Evolutionary conservation across 2,329 filamentous ascomycete species (phyloP).

Genomic region (Torrubiella hemipterigena): DNA sequence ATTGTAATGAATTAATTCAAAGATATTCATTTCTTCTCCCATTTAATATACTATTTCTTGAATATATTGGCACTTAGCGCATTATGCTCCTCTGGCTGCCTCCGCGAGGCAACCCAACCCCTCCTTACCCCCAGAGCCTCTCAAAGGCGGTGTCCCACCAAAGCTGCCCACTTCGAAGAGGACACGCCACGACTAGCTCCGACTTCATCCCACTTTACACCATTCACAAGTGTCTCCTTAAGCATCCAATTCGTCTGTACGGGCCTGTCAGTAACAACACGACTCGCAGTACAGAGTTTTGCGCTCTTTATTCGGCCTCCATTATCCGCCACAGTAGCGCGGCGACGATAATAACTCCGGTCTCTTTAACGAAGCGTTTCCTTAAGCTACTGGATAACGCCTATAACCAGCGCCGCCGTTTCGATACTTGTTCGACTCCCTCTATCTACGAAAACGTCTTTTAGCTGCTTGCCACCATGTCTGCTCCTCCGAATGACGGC

Average conservation of each 20-base stretch:
- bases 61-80: neutral
- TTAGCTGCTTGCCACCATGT: conserved; percentile 30
- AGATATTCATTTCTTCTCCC: neutral
- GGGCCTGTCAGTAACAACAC: neutral
- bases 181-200: neutral
- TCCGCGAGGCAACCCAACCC: neutral
- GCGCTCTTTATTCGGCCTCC: neutral
- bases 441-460: neutral
- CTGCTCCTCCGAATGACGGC: conserved; percentile 43
- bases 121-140: neutral
- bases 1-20: neutral
- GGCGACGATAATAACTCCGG: too few species aligned
- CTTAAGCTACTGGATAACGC: too few species aligned
- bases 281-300: neutral
- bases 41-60: neutral
- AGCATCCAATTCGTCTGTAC: neutral
- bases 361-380: too few species aligned
- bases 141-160: conserved; percentile 1
- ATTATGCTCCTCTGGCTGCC: neutral
- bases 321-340: too few species aligned
- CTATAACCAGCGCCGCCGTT: too few species aligned
- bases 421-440: neutral
- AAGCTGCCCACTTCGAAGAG: neutral
- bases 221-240: neutral
- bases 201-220: neutral